phyloP scores from a whole-genome alignment of 202 grass and related monocot genomes.

The Musa balbisiana region DNA sequence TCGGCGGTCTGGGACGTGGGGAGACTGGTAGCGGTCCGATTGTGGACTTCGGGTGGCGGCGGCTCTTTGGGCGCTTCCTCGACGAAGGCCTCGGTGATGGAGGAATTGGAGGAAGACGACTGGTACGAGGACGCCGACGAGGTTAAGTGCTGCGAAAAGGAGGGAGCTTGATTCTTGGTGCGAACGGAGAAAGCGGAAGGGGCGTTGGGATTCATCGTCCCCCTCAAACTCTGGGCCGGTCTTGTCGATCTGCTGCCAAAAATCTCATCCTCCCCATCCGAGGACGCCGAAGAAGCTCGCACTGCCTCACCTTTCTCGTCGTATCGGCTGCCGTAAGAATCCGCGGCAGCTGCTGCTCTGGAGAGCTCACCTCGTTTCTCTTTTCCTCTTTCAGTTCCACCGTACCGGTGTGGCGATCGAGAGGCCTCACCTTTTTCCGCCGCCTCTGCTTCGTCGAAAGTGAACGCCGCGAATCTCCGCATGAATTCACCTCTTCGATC shows the following conservation, averaged over 20 bases:
- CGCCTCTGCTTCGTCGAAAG: background rate
- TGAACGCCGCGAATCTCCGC: background rate
- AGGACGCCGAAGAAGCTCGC: background rate
- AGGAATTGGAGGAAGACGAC: background rate
- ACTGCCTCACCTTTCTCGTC: constrained; percentile 8
- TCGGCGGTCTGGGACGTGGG: background rate
- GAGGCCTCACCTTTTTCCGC: background rate
- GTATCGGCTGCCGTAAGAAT: background rate
- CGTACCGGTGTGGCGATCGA: background rate
- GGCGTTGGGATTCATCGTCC: background rate
- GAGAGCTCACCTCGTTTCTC: background rate
- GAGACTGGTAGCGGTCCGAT: background rate
- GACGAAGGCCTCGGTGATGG: background rate
- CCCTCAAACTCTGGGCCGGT: constrained; percentile 12
- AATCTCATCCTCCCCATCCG: background rate
- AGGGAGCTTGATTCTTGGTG: background rate
- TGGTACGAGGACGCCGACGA: background rate
- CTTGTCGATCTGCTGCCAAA: background rate
- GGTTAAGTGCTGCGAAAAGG: background rate
- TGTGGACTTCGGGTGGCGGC: background rate
- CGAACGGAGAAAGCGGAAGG: constrained; percentile 23
- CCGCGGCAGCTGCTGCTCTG: background rate
- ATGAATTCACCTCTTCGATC: background rate
- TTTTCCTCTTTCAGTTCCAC: background rate
- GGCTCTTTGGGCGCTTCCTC: background rate